Conservation (phyloP, 345 rosid species). For the Populus tremula region DNA sequence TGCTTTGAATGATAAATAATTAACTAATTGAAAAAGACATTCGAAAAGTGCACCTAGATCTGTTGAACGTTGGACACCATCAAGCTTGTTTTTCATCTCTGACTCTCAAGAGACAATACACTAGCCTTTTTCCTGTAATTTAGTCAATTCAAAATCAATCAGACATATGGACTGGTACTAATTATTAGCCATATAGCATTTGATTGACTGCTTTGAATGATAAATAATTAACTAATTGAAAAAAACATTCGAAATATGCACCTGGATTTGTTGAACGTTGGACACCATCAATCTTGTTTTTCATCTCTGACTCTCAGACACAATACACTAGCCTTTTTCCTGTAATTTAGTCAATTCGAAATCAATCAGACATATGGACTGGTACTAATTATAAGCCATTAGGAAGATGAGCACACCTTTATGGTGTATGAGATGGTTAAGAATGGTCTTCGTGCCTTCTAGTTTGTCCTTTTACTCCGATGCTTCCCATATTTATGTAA, state of each 20-base stretch:
- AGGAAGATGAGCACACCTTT: background rate
- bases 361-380: background rate
- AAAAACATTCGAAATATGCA: background rate
- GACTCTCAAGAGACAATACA: background rate
- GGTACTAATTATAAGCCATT: background rate
- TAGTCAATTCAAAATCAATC: background rate
- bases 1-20: background rate
- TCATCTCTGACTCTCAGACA: background rate
- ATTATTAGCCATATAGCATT: background rate
- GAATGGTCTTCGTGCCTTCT: background rate
- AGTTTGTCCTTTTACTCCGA: background rate
- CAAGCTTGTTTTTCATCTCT: background rate
- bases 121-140: background rate
- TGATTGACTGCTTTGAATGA: background rate
- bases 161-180: background rate
- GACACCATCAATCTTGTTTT: background rate
- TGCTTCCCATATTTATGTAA: background rate
- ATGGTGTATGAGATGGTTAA: background rate
- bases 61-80: background rate
- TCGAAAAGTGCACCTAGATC: background rate
- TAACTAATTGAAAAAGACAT: background rate
- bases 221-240: background rate
- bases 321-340: background rate
- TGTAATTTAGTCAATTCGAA: background rate
- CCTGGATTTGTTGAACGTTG: background rate